Evolutionary conservation across 2,329 filamentous ascomycete species (phyloP), one percentile per base, ranked within the genome.

Genomic region (Stagonosporopsis chrysanthemi): DNA sequence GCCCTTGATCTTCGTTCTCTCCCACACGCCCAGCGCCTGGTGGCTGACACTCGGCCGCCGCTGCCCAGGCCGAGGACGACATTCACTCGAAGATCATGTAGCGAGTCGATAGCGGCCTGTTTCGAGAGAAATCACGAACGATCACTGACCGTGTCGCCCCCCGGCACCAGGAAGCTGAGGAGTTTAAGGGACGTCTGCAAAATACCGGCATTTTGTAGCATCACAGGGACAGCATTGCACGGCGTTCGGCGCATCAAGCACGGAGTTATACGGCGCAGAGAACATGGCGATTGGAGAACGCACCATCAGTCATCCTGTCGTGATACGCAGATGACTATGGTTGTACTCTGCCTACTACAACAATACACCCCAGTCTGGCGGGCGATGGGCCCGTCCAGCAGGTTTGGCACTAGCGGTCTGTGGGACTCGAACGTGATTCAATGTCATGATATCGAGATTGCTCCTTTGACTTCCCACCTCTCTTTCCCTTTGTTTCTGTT

Each of bases 1-100:
- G 55, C 43, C 56, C 44, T 60, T 44, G 47, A 58, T 53, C 33
- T 42, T 47, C 41, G 47, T 24, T 26, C 52, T 35, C 52, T 60
- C 49, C 58, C 53, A 55, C 60, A 64, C 60, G 62, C 52, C 62
- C 58, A 57, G 66, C 66, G 71, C 67, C 71, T 62, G 62, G 62
- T 67, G 62, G 76, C 79, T 81, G 80, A 81, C 77, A 64, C 68
- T 63, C 64, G 64, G 64, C 60, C 67, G 63, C 56, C 55, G 64
- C 49, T 66, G 73, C 75, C 78, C 86, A 94, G 90, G 89, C 92
- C 80, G 90, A 94, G 83, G 90, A 93, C 82, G 90, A 93, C 71
- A 79, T 82, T 81, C 87, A 93, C 78, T 92, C 90, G 71, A 94
- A 91, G 81, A 91, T 96, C 81, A 92, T 93, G 89, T 93, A 75